phyloP scores from a whole-genome alignment of 176 grass and related monocot genomes.

The Phoenix dactylifera region DNA sequence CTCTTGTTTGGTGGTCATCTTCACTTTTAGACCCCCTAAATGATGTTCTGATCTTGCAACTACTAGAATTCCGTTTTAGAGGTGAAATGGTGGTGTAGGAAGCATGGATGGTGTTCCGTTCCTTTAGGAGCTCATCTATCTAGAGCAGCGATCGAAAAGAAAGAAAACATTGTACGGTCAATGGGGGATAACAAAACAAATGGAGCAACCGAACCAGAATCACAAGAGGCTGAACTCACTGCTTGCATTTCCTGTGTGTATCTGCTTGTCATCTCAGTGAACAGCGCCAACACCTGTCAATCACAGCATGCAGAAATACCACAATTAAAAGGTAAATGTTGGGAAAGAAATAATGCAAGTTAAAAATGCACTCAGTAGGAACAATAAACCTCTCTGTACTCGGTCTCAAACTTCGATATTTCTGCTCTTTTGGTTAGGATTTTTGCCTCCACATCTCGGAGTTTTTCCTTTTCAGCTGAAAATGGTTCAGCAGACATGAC shows the following conservation, averaged over 20 bases:
- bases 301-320: conserved; percentile 1
- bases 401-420: conserved; percentile 87
- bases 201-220: conserved; percentile 5
- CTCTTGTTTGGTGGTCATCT: conserved; percentile 34
- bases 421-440: conserved; percentile 86
- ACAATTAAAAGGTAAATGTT: neutral
- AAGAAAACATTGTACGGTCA: neutral
- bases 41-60: conserved; percentile 44
- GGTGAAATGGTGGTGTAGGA: conserved; percentile 58
- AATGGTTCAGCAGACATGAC: conserved; percentile 79
- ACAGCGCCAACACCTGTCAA: conserved; percentile 70
- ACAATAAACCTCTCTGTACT: conserved; percentile 73
- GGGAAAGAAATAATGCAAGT: neutral
- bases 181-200: neutral
- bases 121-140: conserved; percentile 76
- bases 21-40: conserved; percentile 36
- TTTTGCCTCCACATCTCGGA: conserved; percentile 66
- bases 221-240: conserved; percentile 37
- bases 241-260: conserved; percentile 95
- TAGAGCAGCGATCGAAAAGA: conserved; percentile 11
- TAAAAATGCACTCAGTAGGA: neutral
- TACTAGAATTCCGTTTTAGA: conserved; percentile 71
- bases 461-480: conserved; percentile 61
- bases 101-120: conserved; percentile 78
- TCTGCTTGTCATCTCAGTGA: conserved; percentile 93